Evolutionary conservation across 2,329 filamentous ascomycete species (phyloP), one percentile per base, ranked within the genome.

Genomic region (Amphichorda felina): DNA sequence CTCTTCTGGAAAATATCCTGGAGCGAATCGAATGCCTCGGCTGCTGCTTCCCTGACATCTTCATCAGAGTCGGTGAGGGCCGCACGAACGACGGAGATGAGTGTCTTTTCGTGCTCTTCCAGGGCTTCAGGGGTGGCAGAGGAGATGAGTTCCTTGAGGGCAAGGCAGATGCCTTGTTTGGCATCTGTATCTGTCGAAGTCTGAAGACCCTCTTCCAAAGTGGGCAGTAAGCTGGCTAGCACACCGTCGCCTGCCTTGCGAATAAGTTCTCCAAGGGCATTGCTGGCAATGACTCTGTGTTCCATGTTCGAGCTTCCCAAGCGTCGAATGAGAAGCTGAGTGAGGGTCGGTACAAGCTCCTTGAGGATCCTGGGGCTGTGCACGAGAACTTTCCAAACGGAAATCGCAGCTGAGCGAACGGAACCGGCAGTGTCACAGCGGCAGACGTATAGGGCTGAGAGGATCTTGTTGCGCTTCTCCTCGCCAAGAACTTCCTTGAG

Each of bases 271-370:
- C 91, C 91, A 38, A 98, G 71, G 33, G 91, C 87, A 56, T 96
- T 96, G 56, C 89, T 89, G 45, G 93, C 91, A 66, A 98, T 98
- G 47, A 94, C 82, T 66, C 95, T 96, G 59, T 98, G 91, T 57
- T 98, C 91, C 80, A 94, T 88, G 53, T 95, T 96, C 31, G 88
- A 82, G 56, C 88, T 96, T 42, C 87, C 91, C 46, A 98, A 73
- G 33, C 91, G 83, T 40, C 85, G 79, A 54, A 98, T 96, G 48
- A 98, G 82, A 43, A 98, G 77, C 55, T 95, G 88, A 5, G 87
- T 94, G 41, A 98, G 79, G 2, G 87, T 95, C 30, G 91, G 89
- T 32, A 95, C 82, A 50, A 98, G 75, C 54, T 98, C 91, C 63
- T 94, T 94, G 50, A 98, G 77, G 11, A 84, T 95, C 46, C 79